phyloP scores from a whole-genome alignment of 2,329 filamentous ascomycete species.

The Colletotrichum shisoi region DNA sequence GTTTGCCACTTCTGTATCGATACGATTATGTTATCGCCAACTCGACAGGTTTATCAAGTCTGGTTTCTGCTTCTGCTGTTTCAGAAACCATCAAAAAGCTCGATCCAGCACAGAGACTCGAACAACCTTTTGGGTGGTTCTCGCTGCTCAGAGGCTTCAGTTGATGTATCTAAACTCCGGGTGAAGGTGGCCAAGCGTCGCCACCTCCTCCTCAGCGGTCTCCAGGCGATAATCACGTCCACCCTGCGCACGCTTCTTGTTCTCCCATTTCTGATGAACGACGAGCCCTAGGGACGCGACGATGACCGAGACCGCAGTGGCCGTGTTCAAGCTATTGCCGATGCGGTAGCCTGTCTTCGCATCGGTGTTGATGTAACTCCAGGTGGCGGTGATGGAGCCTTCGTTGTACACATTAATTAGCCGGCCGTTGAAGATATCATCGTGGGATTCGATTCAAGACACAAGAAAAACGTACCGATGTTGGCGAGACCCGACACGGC shows the following conservation, averaged over 20 bases:
- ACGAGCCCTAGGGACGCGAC: slow-evolving; percentile 41
- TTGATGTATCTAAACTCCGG: slow-evolving; percentile 44
- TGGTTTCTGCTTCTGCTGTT: background rate
- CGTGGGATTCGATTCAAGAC: too few species aligned
- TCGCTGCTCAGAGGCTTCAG: slow-evolving; percentile 17
- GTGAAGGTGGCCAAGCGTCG: slow-evolving; percentile 42
- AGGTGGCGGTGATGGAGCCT: slow-evolving; percentile 45
- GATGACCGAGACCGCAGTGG: slow-evolving; percentile 43
- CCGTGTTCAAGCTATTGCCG: slow-evolving; percentile 43
- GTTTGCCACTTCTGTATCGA: too few species aligned
- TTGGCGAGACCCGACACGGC: slow-evolving; percentile 44
- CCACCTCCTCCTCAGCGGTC: slow-evolving; percentile 37
- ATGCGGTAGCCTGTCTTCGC: slow-evolving; percentile 43
- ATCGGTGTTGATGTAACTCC: slow-evolving; percentile 46
- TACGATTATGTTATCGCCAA: too few species aligned
- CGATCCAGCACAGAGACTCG: background rate
- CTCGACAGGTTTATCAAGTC: background rate
- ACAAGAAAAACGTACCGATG: slow-evolving; percentile 40
- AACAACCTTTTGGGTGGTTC: background rate
- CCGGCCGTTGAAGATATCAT: background rate
- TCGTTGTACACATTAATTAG: slow-evolving; percentile 15
- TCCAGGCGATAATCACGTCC: slow-evolving; percentile 42
- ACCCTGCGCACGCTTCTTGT: slow-evolving; percentile 43
- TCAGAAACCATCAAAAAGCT: background rate
- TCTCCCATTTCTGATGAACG: slow-evolving; percentile 42